Evolutionary conservation across 2,329 filamentous ascomycete genomes (phyloP), one percentile per base, ranked within the genome.

Genomic region (Chalara sp.): DNA sequence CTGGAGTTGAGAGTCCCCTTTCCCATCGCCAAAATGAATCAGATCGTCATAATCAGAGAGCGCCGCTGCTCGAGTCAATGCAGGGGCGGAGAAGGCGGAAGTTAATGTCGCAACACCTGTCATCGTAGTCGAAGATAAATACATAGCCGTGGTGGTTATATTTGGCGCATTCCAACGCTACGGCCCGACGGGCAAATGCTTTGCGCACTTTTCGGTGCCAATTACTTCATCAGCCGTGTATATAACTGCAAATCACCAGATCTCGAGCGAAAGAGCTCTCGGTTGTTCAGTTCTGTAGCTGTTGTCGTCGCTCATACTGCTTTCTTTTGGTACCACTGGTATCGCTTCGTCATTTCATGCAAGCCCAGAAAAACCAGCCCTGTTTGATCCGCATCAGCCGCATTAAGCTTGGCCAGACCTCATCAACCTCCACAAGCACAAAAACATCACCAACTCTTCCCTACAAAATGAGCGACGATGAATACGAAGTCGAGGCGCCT

Each of bases 401-500:
- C 21, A 21, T 21, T 3, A 21, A 21, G 21, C 21, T 21, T 21
- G 21, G 21, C 21, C 3, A 21, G 21, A 21, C 21, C 21, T 21
- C 21, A 3, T 2, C 21, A 21, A 21, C 21, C 21, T 21, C 21
- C 3, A 21, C 21, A 21, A 21, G 21, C 21, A 21, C 21, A 21
- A 21, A 21, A 21, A 21, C 21, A 21, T 21, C 21, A 21, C 21
- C 21, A 21, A 21, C 21, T 21, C 21, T 21, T 21, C 21, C 21
- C 21, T 21, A 21, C 54, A 61, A 37, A 4, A 83, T 83, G 80
- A 79, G 75, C 61, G 78, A 80, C 69, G 78, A 78, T 59, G 79
- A 81, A 48, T 80, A 84, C 44, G 73, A 79, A 55, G 70, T 84
- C 41, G 79, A 83, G 59, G 70, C 64, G 29, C 74, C 77, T 13